phyloP scores from a whole-genome alignment of 2,329 filamentous ascomycete genomes.

The Epichloe sylvatica region DNA sequence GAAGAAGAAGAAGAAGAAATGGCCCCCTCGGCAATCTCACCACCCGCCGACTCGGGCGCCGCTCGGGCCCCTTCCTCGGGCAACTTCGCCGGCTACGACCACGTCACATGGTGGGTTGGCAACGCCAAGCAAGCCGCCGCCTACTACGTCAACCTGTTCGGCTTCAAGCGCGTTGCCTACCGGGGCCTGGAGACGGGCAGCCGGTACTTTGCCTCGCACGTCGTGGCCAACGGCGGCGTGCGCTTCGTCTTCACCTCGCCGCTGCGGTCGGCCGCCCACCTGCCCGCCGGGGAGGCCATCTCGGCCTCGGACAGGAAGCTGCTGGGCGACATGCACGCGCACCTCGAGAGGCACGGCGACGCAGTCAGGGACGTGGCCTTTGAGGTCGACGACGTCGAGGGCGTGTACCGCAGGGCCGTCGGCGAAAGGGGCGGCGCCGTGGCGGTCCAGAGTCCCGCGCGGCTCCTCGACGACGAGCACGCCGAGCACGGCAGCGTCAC shows the following conservation, averaged over 20 bases:
- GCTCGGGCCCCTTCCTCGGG: slow-evolving; percentile 21
- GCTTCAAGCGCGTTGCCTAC: slow-evolving; percentile 72
- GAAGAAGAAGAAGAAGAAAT: slow-evolving; percentile 19
- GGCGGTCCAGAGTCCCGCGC: slow-evolving; percentile 47
- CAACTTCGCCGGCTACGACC: slow-evolving; percentile 74
- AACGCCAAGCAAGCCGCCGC: slow-evolving; percentile 91
- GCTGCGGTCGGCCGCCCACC: slow-evolving; percentile 45
- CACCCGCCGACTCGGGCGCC: slow-evolving; percentile 26
- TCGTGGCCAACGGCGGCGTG: slow-evolving; percentile 62
- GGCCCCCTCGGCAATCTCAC: slow-evolving; percentile 45
- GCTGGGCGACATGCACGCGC: slow-evolving; percentile 62
- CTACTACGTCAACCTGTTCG: slow-evolving; percentile 79
- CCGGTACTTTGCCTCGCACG: slow-evolving; percentile 68
- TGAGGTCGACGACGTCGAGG: slow-evolving; percentile 78
- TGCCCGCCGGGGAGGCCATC: slow-evolving; percentile 46
- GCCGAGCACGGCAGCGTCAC: slow-evolving; percentile 50
- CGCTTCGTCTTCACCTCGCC: slow-evolving; percentile 78
- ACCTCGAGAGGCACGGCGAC: slow-evolving; percentile 80
- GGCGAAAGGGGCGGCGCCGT: slow-evolving; percentile 37
- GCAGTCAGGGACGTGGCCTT: slow-evolving; percentile 93
- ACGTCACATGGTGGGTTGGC: slow-evolving; percentile 91
- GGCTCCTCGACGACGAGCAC: slow-evolving; percentile 4
- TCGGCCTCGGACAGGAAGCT: slow-evolving; percentile 48
- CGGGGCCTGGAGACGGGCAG: slow-evolving; percentile 78
- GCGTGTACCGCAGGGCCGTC: slow-evolving; percentile 63